Evolutionary conservation across 305 asterid species (phyloP), one percentile per base, ranked within the genome.

Genomic region (Lippia alba): DNA sequence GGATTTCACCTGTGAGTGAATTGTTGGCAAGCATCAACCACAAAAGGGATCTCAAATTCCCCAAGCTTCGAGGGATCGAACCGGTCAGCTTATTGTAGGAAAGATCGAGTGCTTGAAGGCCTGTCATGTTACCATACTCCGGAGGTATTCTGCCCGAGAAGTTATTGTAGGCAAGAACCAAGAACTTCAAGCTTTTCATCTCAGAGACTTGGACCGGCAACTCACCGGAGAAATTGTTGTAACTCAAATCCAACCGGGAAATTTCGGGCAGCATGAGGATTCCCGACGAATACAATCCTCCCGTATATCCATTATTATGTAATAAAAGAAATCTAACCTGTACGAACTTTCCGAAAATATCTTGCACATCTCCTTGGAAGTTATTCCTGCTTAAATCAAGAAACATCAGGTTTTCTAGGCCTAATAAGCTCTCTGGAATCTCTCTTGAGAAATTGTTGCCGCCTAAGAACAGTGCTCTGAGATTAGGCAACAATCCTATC

Each of bases 11-110:
- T 0, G 88, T 74, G 9, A 94, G 73, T 0, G 85, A 81, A 57
- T 92, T 94, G 80, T 88, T 87, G 16, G 98, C 97, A 14, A 94
- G 92, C 96, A 90, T 94, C 72, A 94, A 58, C 99, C 99, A 94
- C 51, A 94, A 44, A 15, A 94, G 84, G 4, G 99, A 92, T 33
- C 40, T 80, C 36, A 90, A 69, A 24, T 77, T 88, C 19, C 99
- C 99, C 4, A 92, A 73, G 58, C 83, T 82, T 40, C 80, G 60
- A 41, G 99, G 99, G 6, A 94, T 89, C 1, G 82, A 16, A 6
- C 99, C 96, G 9, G 12, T 81, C 63, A 94, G 67, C 46, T 10
- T 59, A 67, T 94, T 94, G 78, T 76, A 90, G 32, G 98, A 94
- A 41, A 92, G 89, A 77, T 94, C 99, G 63, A 92, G 82, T 4